These are phyloP conservation scores for Hylodesmum podocarpum DNA, from an alignment of 306 rosid genomes.

Conservation along the genomic window DNA sequence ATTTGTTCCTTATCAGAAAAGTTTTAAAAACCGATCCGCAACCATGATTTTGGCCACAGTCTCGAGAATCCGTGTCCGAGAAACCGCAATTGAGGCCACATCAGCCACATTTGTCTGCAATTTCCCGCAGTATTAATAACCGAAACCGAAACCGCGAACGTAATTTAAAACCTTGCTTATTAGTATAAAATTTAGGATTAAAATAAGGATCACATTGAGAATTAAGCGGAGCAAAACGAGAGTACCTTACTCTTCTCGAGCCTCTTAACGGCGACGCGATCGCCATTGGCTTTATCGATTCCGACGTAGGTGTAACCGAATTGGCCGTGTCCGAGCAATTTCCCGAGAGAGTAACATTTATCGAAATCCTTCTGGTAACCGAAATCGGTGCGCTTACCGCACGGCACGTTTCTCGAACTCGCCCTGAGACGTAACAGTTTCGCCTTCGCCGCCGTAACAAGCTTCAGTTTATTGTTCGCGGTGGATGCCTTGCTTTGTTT, in stretches of 20 bases:
- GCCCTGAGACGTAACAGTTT: background rate
- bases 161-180: too few relatives aligned
- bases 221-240: background rate
- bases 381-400: constrained; percentile 76
- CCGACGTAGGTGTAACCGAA: constrained; percentile 83
- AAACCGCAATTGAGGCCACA: too few relatives aligned
- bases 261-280: constrained; percentile 82
- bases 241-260: constrained; percentile 74
- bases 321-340: constrained; percentile 81
- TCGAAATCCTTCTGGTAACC: constrained; percentile 70
- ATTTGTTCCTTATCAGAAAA: too few relatives aligned
- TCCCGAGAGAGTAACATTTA: constrained; percentile 58
- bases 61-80: too few relatives aligned
- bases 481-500: background rate
- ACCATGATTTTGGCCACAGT: too few relatives aligned
- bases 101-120: too few relatives aligned
- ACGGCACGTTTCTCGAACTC: constrained; percentile 39
- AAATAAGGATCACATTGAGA: background rate
- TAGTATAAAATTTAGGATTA: background rate
- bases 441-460: constrained; percentile 32
- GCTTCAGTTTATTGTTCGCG: too few relatives aligned
- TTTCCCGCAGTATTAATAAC: too few relatives aligned
- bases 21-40: too few relatives aligned
- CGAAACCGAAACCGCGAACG: too few relatives aligned
- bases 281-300: constrained; percentile 59